Conservation (phyloP, 139 green algal genomes). For the Monoraphidium neglectum region DNA sequence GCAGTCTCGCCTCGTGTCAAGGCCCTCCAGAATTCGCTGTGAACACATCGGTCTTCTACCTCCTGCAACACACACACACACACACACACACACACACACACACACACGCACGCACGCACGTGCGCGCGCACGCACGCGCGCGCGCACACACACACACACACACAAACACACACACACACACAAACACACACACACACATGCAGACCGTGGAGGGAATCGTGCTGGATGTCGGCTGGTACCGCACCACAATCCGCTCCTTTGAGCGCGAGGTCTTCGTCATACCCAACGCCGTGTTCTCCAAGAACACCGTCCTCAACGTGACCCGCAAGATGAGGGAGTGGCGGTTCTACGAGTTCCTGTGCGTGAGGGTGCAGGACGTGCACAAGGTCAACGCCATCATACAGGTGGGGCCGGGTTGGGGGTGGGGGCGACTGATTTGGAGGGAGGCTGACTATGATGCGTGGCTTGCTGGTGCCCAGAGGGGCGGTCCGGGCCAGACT, state of each 20-base stretch:
- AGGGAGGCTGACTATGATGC: too few relatives aligned
- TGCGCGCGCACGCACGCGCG: background rate
- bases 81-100: too few relatives aligned
- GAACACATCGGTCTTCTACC: too few relatives aligned
- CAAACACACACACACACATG: background rate
- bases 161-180: too few relatives aligned
- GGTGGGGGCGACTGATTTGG: too few relatives aligned
- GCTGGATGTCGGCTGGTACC: constrained; percentile 91
- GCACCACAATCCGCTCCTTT: constrained; percentile 78
- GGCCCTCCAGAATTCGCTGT: too few relatives aligned
- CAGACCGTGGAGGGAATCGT: constrained; percentile 86
- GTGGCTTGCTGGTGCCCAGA: too few relatives aligned
- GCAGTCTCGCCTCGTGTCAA: too few relatives aligned
- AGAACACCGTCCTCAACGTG: constrained; percentile 90
- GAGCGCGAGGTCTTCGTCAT: constrained; percentile 74
- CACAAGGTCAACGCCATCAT: constrained; percentile 64
- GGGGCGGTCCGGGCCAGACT: too few relatives aligned
- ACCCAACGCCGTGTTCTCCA: constrained; percentile 81
- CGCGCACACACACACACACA: background rate
- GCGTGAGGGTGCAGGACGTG: constrained; percentile 63
- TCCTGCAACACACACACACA: too few relatives aligned
- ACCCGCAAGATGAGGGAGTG: constrained; percentile 86
- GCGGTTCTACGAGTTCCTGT: constrained; percentile 86
- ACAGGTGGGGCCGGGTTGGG: constrained; percentile 4
- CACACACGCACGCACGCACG: too few relatives aligned